Percentiles rank a stretch among this genome's conserved stretches.
Evolutionary conservation across 192 early-diverging fungal species (phyloP).

Genomic region (Entrophospora sp.): DNA sequence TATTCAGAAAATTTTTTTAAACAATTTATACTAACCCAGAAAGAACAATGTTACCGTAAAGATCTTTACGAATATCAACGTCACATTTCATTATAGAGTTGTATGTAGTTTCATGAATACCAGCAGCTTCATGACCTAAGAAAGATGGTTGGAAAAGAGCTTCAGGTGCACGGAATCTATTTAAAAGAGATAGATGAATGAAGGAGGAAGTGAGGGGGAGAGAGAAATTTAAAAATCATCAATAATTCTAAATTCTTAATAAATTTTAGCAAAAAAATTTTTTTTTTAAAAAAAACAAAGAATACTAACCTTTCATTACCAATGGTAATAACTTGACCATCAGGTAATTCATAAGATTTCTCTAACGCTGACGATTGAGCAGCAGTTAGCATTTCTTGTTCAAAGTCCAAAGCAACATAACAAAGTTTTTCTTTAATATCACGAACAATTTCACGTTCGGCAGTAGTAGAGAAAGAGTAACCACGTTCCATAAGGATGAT

Average conservation of each 20-base stretch:
- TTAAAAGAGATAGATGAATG: too few relatives aligned
- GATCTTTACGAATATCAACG: slow-evolving; percentile 91
- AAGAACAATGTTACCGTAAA: slow-evolving; percentile 94
- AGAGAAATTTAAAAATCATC: background rate
- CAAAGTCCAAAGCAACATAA: slow-evolving; percentile 97
- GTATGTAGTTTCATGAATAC: slow-evolving; percentile 97
- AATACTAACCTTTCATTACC: slow-evolving; percentile 76
- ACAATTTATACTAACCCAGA: slow-evolving; percentile 52
- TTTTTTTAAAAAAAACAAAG: background rate
- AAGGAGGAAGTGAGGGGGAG: background rate
- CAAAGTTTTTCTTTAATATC: slow-evolving; percentile 99
- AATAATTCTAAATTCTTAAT: too few relatives aligned
- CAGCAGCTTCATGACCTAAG: slow-evolving; percentile 80
- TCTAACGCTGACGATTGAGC: slow-evolving; percentile 85
- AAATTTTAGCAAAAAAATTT: background rate
- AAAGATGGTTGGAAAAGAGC: slow-evolving; percentile 95
- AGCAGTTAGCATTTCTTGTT: slow-evolving; percentile 95
- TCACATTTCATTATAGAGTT: slow-evolving; percentile 97
- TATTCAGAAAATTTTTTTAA: slow-evolving; percentile 93
- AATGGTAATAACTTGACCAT: slow-evolving; percentile 97
- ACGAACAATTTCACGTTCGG: slow-evolving; percentile 97
- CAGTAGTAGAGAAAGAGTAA: slow-evolving; percentile 90
- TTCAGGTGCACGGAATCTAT: slow-evolving; percentile 88
- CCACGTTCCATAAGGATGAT: slow-evolving; percentile 93
- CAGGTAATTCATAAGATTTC: slow-evolving; percentile 97